Conservation (phyloP, 177 flowering plant genomes). For the Tripterygium wilfordii region DNA sequence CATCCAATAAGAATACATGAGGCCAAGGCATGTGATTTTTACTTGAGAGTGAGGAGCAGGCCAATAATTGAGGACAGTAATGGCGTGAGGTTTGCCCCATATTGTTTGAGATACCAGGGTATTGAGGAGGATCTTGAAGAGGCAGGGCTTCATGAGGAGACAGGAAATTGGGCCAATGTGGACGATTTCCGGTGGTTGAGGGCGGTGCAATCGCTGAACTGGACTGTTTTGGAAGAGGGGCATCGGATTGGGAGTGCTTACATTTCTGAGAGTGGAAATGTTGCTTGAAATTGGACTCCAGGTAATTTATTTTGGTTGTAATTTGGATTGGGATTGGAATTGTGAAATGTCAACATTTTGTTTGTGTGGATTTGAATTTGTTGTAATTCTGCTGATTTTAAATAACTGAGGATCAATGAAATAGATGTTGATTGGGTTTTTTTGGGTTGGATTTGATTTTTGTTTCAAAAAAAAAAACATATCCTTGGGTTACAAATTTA, state of each 20-base stretch:
- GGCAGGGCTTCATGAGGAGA: conserved; percentile 67
- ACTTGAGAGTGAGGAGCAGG: conserved; percentile 75
- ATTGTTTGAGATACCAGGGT: conserved; percentile 61
- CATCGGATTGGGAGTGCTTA: conserved; percentile 36
- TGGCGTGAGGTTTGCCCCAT: conserved; percentile 78
- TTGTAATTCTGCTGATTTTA: too few relatives aligned
- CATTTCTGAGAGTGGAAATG: conserved; percentile 9
- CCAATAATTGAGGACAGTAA: conserved; percentile 79
- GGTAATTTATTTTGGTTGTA: too few relatives aligned
- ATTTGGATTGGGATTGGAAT: too few relatives aligned
- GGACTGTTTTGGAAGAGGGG: conserved; percentile 71
- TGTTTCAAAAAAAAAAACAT: too few relatives aligned
- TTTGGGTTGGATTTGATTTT: too few relatives aligned
- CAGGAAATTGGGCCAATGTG: conserved; percentile 79
- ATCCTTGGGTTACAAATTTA: too few relatives aligned
- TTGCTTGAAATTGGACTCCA: too few relatives aligned
- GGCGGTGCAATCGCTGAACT: conserved; percentile 83
- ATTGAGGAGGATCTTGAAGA: conserved; percentile 56
- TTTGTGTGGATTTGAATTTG: too few relatives aligned
- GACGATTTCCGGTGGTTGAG: conserved; percentile 89
- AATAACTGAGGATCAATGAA: too few relatives aligned
- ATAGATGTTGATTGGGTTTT: too few relatives aligned
- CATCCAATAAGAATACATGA: conserved; percentile 88
- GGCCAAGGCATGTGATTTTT: conserved; percentile 61
- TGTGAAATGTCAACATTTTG: too few relatives aligned